Conservation (phyloP, 345 rosid species). For the Syzygium oleosum region DNA sequence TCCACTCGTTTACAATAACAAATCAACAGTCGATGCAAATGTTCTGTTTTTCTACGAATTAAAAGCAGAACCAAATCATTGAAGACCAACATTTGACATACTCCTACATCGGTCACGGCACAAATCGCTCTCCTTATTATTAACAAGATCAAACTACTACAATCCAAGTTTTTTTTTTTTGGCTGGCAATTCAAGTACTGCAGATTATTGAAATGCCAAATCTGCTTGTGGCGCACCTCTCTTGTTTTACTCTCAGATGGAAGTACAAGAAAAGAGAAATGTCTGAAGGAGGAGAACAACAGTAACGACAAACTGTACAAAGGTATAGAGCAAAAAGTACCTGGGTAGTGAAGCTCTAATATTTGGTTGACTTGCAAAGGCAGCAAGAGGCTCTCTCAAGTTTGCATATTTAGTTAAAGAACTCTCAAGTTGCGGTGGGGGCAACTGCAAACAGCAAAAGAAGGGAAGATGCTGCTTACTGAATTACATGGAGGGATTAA, state of each 20-base stretch:
- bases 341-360: constrained; percentile 58
- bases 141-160: background rate
- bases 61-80: background rate
- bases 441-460: constrained; percentile 46
- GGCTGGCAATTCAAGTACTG: background rate
- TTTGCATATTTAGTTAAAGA: constrained; percentile 63
- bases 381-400: constrained; percentile 63
- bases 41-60: background rate
- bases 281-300: background rate
- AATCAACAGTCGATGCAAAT: background rate
- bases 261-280: background rate
- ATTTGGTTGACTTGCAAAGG: constrained; percentile 63
- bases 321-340: constrained; percentile 18
- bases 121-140: background rate
- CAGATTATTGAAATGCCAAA: background rate
- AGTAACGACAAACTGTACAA: background rate
- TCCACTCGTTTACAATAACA: background rate
- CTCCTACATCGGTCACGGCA: background rate
- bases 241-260: background rate
- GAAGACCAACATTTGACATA: background rate
- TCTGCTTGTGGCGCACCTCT: background rate
- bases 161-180: background rate
- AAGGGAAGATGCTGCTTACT: constrained; percentile 3
- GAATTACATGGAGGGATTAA: background rate
- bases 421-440: constrained; percentile 74